A percentile compares a stretch with the other conserved stretches of the same genome.
These are phyloP conservation scores for Trifolium subterraneum DNA, from an alignment of 306 rosid genomes.

Conservation along the genomic window DNA sequence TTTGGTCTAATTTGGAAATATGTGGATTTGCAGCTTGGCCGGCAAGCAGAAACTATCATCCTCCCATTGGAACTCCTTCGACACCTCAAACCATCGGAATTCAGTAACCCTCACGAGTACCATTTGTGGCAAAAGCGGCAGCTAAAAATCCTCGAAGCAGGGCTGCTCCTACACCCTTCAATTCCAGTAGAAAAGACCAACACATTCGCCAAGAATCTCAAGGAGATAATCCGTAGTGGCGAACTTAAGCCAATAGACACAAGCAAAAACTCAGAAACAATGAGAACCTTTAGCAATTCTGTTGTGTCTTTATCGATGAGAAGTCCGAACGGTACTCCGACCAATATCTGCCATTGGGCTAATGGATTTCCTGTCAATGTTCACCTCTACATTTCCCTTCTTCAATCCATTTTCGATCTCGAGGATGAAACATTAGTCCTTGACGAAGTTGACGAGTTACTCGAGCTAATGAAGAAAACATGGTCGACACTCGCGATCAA, in stretches of 20 bases:
- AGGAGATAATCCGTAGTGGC: conserved; percentile 51
- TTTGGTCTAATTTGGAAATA: conserved; percentile 5
- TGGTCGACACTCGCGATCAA: conserved; percentile 86
- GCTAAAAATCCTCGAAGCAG: conserved; percentile 77
- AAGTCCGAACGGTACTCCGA: conserved; percentile 55
- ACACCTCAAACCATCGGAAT: conserved; percentile 84
- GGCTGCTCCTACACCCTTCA: conserved; percentile 79
- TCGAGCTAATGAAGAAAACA: conserved; percentile 87
- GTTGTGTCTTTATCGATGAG: conserved; percentile 78
- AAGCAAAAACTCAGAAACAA: conserved; percentile 78
- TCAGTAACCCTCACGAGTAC: conserved; percentile 73
- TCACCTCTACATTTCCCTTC: conserved; percentile 71
- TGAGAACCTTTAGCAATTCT: conserved; percentile 78
- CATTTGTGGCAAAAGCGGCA: conserved; percentile 92
- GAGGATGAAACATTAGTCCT: conserved; percentile 77
- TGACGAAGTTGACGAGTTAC: conserved; percentile 86
- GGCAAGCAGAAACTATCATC: conserved; percentile 90
- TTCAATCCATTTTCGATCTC: conserved; percentile 69
- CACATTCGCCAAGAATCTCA: conserved; percentile 64
- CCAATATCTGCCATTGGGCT: conserved; percentile 92
- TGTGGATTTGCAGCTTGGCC: conserved; percentile 66
- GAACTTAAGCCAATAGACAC: conserved; percentile 72
- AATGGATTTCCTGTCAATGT: conserved; percentile 87
- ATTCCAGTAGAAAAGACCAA: conserved; percentile 63
- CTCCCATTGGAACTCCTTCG: conserved; percentile 89